Base-by-base conservation (phyloP, 768 basidiomycete species). In the Glaciozyma antarctica region DNA sequence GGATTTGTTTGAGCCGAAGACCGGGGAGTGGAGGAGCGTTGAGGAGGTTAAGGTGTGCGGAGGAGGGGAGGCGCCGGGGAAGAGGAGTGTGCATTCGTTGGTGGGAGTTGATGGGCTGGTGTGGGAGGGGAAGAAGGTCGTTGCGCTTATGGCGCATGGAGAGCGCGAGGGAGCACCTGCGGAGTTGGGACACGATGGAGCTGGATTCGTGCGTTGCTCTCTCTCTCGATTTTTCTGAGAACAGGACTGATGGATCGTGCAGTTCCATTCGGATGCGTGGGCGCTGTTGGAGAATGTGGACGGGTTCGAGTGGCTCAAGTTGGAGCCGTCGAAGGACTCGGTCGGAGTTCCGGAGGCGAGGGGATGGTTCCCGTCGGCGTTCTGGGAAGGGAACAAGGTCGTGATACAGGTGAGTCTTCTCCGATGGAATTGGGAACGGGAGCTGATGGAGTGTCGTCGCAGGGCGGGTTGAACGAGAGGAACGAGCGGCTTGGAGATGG, bases 291-390 rank as follows among this genome's bases (percentile, higher is more conserved):
- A 45, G 21, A 10, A 12, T 16, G 1, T 1, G 2, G 49, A 59
- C 12, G 43, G n/a, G 19, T 67, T 41, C 58, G 45, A 49, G 19
- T 63, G 59, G 62, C 22, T 44, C 13, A 19, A 34, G 15, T 44
- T 67, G 21, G 44, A 9, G 73, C 32, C 57, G 1, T 62, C 65
- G 1, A 13, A 26, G 1, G 1, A 67, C 61, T 28, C 65, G 55
- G 44, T 51, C 24, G 49, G 58, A 9, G 45, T 30, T 0, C 78
- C 80, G 5, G 74, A 76, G 38, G 73, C 77, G 0, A 73, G 81
- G 21, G 81, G 81, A 0, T 82, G 82, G 81, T 80, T 82, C 69
- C 73, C 77, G 1, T 66, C 75, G 0, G 76, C 76, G 1, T 70
- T 64, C 1, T 75, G 75, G 38, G 63, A 70, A 2, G 74, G 70